Conservation (phyloP, 139 green algal genomes). For the Chlorella sp. region DNA sequence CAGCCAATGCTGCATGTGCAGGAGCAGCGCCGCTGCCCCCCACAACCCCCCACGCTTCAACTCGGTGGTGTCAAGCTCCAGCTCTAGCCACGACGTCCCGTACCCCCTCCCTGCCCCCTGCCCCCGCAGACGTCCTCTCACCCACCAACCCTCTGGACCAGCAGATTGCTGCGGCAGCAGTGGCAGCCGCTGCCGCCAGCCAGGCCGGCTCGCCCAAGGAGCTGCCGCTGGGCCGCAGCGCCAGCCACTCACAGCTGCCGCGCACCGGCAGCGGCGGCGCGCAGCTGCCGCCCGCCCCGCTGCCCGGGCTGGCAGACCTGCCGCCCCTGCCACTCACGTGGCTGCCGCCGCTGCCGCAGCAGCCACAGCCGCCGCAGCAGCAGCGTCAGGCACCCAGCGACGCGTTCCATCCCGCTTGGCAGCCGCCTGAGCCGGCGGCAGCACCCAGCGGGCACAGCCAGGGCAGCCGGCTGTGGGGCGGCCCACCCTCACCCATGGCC, state of each 20-base stretch:
- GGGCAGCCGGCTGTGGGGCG: not conserved
- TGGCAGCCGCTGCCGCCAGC: constrained; percentile 1
- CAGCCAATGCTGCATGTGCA: no score
- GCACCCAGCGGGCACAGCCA: not conserved
- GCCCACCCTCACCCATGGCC: not conserved
- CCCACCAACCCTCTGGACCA: constrained; percentile 1
- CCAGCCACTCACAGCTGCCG: not conserved
- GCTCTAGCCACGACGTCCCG: no score
- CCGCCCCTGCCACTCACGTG: no score
- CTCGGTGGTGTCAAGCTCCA: no score
- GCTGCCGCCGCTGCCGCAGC: not conserved
- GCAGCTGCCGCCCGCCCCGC: not conserved
- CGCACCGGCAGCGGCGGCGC: not conserved
- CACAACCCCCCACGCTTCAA: no score
- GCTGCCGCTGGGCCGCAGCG: no score
- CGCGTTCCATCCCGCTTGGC: not conserved
- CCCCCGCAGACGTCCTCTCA: no score
- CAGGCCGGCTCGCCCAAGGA: not conserved
- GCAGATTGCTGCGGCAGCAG: constrained; percentile 15
- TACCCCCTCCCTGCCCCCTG: no score
- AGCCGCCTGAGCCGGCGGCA: not conserved
- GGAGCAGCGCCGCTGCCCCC: no score
- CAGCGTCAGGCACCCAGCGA: not conserved
- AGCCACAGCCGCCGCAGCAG: not conserved
- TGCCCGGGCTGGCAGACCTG: not conserved